Percentiles rank a stretch among this genome's conserved stretches.
These are phyloP conservation scores for Podosphaera xanthii DNA, from an alignment of 2,329 filamentous ascomycete genomes.

Conservation along the genomic window DNA sequence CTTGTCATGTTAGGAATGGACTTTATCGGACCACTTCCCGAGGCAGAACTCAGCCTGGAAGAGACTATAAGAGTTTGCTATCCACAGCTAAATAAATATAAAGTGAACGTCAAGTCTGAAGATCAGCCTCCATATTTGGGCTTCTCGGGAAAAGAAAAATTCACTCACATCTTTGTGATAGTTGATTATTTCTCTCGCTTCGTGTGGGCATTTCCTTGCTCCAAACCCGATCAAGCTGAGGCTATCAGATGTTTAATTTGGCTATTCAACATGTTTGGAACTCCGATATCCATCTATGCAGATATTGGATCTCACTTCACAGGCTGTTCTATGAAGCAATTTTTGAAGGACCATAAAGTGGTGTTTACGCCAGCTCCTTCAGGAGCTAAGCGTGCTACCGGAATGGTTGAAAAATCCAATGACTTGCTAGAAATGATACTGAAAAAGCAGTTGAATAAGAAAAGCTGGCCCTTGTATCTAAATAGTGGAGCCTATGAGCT, in stretches of 20 bases:
- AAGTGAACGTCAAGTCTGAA: not conserved
- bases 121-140: not conserved
- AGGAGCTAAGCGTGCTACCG: not conserved
- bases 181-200: not conserved
- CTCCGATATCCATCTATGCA: not conserved
- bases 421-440: not conserved
- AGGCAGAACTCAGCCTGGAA: not conserved
- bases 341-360: not conserved
- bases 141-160: not conserved
- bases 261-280: not conserved
- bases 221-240: not conserved
- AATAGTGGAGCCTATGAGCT: not conserved
- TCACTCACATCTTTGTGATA: not conserved
- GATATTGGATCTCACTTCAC: not conserved
- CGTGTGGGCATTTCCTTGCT: not conserved
- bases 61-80: not conserved
- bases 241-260: not conserved
- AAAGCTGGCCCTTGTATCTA: not conserved
- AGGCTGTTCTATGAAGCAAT: not conserved
- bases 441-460: not conserved
- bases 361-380: not conserved
- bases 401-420: slow-evolving; percentile 1
- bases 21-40: not conserved
- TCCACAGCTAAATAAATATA: not conserved
- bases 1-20: not conserved